These are phyloP conservation scores for Solanum rostratum DNA, from an alignment of 257 asterid species.

Conservation along the genomic window DNA sequence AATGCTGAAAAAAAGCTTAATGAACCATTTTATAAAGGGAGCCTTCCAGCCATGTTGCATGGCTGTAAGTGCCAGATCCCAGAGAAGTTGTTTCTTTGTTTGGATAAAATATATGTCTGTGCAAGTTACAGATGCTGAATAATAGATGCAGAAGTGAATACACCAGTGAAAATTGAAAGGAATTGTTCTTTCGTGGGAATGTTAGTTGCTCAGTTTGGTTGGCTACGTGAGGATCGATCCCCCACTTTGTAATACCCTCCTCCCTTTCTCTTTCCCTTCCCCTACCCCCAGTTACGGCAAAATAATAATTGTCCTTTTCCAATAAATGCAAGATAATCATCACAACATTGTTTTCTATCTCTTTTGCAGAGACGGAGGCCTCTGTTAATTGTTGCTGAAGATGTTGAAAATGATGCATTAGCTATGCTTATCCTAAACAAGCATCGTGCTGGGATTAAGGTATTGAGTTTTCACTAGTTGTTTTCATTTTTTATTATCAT, in stretches of 20 bases:
- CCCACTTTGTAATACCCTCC: too few relatives aligned
- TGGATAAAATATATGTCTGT: background rate
- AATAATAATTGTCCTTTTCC: background rate
- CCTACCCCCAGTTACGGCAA: too few relatives aligned
- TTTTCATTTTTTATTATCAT: background rate
- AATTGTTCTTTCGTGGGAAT: background rate
- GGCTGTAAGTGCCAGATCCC: background rate
- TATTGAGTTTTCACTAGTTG: background rate
- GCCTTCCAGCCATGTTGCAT: background rate
- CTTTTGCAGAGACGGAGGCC: constrained; percentile 49
- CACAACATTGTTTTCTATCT: constrained; percentile 1
- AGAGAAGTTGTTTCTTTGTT: background rate
- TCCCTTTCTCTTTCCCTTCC: too few relatives aligned
- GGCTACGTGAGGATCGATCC: too few relatives aligned
- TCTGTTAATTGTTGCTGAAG: constrained; percentile 82
- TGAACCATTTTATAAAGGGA: background rate
- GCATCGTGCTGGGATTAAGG: constrained; percentile 81
- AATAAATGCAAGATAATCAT: background rate
- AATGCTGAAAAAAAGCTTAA: background rate
- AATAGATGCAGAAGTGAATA: background rate
- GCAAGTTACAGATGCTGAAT: background rate
- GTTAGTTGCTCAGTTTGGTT: too few relatives aligned
- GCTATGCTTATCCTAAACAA: constrained; percentile 73
- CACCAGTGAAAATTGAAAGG: background rate
- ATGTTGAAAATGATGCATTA: constrained; percentile 66